Evolutionary conservation across 768 basidiomycete genomes (phyloP).

Genomic region (Atractiella rhizophila): DNA sequence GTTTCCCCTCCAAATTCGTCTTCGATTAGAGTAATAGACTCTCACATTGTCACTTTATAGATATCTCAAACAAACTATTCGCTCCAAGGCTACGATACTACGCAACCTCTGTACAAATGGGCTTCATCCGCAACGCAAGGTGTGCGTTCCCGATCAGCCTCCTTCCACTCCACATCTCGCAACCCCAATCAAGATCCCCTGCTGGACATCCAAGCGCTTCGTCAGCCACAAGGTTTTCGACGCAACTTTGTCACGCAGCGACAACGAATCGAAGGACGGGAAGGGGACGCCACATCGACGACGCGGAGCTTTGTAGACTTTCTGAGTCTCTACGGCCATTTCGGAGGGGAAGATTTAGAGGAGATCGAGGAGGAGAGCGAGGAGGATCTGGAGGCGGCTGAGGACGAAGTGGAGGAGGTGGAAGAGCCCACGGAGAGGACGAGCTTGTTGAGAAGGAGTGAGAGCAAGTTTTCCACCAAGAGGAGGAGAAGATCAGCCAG

Average conservation of each 20-base stretch:
- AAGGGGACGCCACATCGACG: not conserved
- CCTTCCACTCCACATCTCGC: too few species aligned
- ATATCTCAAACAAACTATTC: too few species aligned
- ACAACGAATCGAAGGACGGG: not conserved
- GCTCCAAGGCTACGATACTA: too few species aligned
- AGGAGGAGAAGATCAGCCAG: constrained; percentile 25
- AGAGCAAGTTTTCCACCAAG: constrained; percentile 11
- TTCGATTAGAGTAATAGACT: too few species aligned
- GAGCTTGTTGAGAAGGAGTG: constrained; percentile 15
- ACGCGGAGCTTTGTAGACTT: constrained; percentile 27
- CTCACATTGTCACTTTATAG: too few species aligned
- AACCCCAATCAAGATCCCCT: too few species aligned
- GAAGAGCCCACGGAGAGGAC: constrained; percentile 15
- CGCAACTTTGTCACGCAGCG: not conserved
- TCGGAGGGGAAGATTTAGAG: constrained; percentile 63
- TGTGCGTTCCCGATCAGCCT: too few species aligned
- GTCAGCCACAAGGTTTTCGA: not conserved
- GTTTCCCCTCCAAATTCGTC: too few species aligned
- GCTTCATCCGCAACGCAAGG: too few species aligned
- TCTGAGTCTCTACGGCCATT: constrained; percentile 80
- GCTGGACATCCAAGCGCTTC: not conserved
- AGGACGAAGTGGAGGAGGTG: constrained; percentile 3
- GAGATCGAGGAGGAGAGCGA: constrained; percentile 60
- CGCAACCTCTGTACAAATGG: too few species aligned
- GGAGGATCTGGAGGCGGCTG: constrained; percentile 20